Evolutionary conservation across 2,329 filamentous ascomycete species (phyloP), one percentile per base, ranked within the genome.

Genomic region (Ceratocystis ficicola): DNA sequence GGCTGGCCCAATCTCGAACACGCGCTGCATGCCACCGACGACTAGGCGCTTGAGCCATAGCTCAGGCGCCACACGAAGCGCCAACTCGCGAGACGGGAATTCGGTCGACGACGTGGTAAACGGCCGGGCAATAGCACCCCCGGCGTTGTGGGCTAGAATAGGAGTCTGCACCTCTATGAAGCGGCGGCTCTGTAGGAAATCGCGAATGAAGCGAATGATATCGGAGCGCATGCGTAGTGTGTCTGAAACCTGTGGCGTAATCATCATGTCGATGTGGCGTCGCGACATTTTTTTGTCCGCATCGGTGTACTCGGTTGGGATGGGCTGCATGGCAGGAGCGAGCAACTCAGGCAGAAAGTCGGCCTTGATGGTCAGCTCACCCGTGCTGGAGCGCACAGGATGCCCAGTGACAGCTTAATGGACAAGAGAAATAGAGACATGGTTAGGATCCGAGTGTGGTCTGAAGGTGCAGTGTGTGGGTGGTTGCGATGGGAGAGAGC

Each of bases 151-250:
- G 6, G 89, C 86, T 64, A 99, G 80, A 66, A 97, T 90, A 0
- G 94, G 94, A 0, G 94, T 99, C 70, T 88, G 89, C 60, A 97
- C 91, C 76, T 96, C 92, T 65, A 91, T 78, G 72, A 96, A 96
- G 5, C 82, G 81, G 59, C 83, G 80, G 7, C 84, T 79, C 68
- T 89, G 79, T 65, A 97, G 84, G 73, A 88, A 90, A 63, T 84
- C 81, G 44, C 90, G 85, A 69, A 97, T 80, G 69, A 84, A 83
- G 67, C 86, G 85, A 69, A 90, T 86, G 68, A 97, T 83, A 46
- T 84, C 78, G 0, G 90, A 86, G 44, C 93, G 86, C 28, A 94
- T 79, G 41, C 86, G 82, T 63, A 97, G 77, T 1, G 86, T 84
- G 72, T 94, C 85, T 12, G 85, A 78, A 1, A 85, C 81, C 48